A percentile compares a stretch with the other conserved stretches of the same genome.
Conservation (phyloP, 2,329 filamentous ascomycete genomes). For the Shiraia sp. region DNA sequence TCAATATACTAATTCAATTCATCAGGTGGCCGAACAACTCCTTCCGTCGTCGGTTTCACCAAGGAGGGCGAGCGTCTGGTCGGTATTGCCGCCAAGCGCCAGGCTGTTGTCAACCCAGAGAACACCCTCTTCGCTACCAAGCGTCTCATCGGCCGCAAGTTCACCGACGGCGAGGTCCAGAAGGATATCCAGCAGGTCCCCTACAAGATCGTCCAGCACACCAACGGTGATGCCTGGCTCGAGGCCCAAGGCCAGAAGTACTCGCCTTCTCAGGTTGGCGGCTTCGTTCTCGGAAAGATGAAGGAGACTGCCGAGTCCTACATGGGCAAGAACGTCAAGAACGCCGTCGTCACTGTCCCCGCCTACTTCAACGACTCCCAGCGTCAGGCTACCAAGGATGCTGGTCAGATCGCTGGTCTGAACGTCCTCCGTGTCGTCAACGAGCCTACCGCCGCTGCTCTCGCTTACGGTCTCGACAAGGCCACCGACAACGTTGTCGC, state of each 20-base stretch:
- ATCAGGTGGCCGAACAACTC: slow-evolving; percentile 58
- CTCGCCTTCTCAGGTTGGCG: slow-evolving; percentile 93
- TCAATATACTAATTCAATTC: slow-evolving; percentile 62
- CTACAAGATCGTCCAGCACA: slow-evolving; percentile 92
- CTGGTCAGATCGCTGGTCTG: slow-evolving; percentile 93
- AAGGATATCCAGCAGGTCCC: slow-evolving; percentile 99
- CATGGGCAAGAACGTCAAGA: slow-evolving; percentile 91
- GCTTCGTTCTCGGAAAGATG: slow-evolving; percentile 97
- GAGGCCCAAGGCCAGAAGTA: slow-evolving; percentile 98
- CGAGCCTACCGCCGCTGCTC: slow-evolving; percentile 95
- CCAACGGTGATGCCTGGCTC: slow-evolving; percentile 81
- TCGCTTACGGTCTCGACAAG: slow-evolving; percentile 97
- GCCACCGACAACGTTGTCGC: slow-evolving; percentile 96
- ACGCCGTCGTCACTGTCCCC: slow-evolving; percentile 94
- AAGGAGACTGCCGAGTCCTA: slow-evolving; percentile 95
- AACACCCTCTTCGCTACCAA: slow-evolving; percentile 98
- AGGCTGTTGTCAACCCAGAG: slow-evolving; percentile 95
- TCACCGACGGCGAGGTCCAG: slow-evolving; percentile 87
- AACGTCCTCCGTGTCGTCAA: slow-evolving; percentile 99
- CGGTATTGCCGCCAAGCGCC: slow-evolving; percentile 97
- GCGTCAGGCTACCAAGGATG: slow-evolving; percentile 98
- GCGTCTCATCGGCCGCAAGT: slow-evolving; percentile 98
- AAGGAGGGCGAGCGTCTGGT: slow-evolving; percentile 90
- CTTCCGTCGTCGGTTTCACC: slow-evolving; percentile 77
- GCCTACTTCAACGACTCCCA: slow-evolving; percentile 62